Conservation (phyloP, 495 filamentous ascomycete species). For the Xylaria bambusicola region DNA sequence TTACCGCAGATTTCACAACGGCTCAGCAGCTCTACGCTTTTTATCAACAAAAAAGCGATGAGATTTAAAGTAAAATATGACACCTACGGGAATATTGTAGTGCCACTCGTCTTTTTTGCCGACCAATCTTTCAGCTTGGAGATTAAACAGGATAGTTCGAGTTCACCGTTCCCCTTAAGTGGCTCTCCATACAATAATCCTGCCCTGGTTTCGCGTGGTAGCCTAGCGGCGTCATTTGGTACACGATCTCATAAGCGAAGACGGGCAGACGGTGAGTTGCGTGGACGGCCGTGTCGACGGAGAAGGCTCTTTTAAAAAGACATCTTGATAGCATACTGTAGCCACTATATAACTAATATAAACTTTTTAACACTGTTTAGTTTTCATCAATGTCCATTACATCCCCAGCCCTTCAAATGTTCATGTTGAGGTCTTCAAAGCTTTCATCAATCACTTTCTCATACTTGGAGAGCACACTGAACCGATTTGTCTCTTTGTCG, state of each 20-base stretch:
- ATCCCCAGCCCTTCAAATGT: constrained; percentile 16
- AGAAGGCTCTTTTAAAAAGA: constrained; percentile 5
- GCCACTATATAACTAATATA: no score
- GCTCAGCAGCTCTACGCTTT: background rate
- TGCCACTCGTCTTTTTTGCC: constrained; percentile 7
- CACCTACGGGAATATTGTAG: background rate
- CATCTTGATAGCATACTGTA: background rate
- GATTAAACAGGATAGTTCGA: background rate
- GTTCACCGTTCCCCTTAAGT: constrained; percentile 5
- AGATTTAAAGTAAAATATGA: constrained; percentile 2
- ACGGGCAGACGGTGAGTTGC: background rate
- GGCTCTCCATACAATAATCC: constrained; percentile 6
- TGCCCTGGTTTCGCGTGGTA: background rate
- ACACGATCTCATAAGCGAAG: constrained; percentile 8
- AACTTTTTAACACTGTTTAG: constrained; percentile 2
- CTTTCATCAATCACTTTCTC: background rate
- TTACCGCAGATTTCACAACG: constrained; percentile 2
- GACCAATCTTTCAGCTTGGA: constrained; percentile 6
- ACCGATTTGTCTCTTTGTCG: constrained; percentile 32
- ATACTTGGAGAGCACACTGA: constrained; percentile 26
- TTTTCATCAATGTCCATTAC: constrained; percentile 29
- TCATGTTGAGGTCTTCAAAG: no score
- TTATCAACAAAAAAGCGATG: background rate
- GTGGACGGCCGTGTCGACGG: background rate
- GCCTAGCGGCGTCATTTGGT: background rate